phyloP scores from a whole-genome alignment of 352 stramenopile genomes.

The Pythium aquatile region DNA sequence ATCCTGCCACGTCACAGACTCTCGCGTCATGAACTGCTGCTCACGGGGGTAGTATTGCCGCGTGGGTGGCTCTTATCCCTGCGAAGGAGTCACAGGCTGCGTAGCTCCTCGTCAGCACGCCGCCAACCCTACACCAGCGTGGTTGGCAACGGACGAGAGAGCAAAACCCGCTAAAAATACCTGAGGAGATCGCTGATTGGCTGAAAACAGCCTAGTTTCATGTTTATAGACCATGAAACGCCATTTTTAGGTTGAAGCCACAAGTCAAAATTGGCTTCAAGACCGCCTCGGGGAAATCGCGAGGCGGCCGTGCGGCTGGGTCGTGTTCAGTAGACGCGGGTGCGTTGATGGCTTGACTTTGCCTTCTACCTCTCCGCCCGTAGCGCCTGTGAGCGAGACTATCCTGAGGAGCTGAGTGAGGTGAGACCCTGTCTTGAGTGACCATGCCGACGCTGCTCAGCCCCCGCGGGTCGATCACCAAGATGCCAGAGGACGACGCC shows the following conservation, averaged over 20 bases:
- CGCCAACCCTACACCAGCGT: not conserved
- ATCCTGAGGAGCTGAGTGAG: not conserved
- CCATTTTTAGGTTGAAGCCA: slow-evolving; percentile 6
- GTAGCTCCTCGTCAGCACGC: not conserved
- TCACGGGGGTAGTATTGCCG: not conserved
- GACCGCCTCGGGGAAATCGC: not conserved
- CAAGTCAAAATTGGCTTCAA: not conserved
- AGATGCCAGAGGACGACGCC: slow-evolving; percentile 15
- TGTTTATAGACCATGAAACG: not conserved
- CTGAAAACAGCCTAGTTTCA: not conserved
- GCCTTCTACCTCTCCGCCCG: slow-evolving; percentile 11
- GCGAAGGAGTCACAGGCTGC: too few species aligned
- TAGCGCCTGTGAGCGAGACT: not conserved
- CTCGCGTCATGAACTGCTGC: not conserved
- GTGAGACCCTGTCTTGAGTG: slow-evolving; percentile 5
- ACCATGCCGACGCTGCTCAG: slow-evolving; percentile 37
- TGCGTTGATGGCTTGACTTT: slow-evolving; percentile 13
- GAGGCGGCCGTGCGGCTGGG: not conserved
- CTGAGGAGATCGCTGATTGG: not conserved
- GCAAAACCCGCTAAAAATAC: not conserved
- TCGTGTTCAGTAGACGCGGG: not conserved
- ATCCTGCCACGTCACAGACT: slow-evolving; percentile 3
- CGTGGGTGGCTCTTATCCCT: not conserved
- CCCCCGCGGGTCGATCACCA: slow-evolving; percentile 20
- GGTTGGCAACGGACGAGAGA: not conserved